These are phyloP conservation scores for Alternaria brassicicola DNA, from an alignment of 2,329 filamentous ascomycete genomes.

Conservation along the genomic window DNA sequence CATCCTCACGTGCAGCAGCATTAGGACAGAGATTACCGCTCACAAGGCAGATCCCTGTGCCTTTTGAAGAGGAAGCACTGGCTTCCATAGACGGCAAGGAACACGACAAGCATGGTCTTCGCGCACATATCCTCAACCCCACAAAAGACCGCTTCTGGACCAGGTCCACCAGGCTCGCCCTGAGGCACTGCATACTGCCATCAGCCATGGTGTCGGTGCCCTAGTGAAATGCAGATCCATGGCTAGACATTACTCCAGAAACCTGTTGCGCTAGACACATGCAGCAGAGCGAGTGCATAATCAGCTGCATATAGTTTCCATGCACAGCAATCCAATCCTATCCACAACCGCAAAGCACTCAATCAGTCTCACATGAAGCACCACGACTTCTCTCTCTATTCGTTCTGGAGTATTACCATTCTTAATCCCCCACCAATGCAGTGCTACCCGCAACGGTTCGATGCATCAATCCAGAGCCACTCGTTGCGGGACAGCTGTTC, in stretches of 20 bases:
- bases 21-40: neutral
- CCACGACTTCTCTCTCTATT: constrained; percentile 27
- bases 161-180: neutral
- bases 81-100: constrained; percentile 3
- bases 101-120: neutral
- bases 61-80: neutral
- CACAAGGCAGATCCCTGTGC: neutral
- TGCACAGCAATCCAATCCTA: neutral
- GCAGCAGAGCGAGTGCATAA: neutral
- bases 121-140: neutral
- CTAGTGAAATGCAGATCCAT: neutral
- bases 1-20: constrained; percentile 17
- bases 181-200: neutral
- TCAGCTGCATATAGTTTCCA: neutral
- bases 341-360: neutral
- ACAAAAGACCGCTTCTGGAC: neutral
- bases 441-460: constrained; percentile 2
- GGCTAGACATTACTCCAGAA: neutral
- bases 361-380: constrained; percentile 20
- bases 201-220: neutral
- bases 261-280: neutral
- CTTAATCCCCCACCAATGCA: neutral
- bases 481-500: constrained; percentile 38
- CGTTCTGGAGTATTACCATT: neutral
- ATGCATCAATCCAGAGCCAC: constrained; percentile 23